phyloP scores from a whole-genome alignment of 345 rosid species.

The Melaleuca alternifolia region DNA sequence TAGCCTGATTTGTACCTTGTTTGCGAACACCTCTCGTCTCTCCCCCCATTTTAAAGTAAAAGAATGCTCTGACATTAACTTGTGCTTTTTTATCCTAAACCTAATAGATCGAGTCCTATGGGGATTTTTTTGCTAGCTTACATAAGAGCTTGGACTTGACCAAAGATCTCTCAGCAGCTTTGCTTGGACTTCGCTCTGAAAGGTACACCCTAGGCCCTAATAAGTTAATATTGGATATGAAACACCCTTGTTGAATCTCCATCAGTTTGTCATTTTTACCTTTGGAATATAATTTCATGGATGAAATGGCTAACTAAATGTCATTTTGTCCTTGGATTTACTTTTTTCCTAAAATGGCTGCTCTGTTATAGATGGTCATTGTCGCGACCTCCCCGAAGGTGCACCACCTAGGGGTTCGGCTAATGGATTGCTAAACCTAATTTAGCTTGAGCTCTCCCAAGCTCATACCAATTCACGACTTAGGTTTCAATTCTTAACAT shows the following conservation, averaged over 20 bases:
- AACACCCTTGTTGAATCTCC: neutral
- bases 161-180: conserved; percentile 82
- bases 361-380: conserved; percentile 57
- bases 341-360: neutral
- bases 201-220: conserved; percentile 24
- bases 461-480: too few species aligned
- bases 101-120: conserved; percentile 75
- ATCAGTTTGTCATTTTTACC: neutral
- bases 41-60: neutral
- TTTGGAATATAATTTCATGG: neutral
- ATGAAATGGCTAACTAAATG: neutral
- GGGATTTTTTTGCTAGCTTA: conserved; percentile 79
- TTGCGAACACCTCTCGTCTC: neutral
- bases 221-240: neutral
- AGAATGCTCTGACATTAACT: neutral
- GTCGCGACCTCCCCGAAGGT: too few species aligned
- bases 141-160: conserved; percentile 82
- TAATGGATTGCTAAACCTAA: too few species aligned
- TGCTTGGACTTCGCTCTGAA: conserved; percentile 78
- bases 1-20: neutral
- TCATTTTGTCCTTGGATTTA: neutral
- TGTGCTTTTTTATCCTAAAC: neutral
- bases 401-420: too few species aligned
- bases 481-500: too few species aligned
- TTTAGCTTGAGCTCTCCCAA: too few species aligned